Evolutionary conservation across 2,329 filamentous ascomycete species (phyloP), one percentile per base, ranked within the genome.

Genomic region (Aspergillus luchuensis): DNA sequence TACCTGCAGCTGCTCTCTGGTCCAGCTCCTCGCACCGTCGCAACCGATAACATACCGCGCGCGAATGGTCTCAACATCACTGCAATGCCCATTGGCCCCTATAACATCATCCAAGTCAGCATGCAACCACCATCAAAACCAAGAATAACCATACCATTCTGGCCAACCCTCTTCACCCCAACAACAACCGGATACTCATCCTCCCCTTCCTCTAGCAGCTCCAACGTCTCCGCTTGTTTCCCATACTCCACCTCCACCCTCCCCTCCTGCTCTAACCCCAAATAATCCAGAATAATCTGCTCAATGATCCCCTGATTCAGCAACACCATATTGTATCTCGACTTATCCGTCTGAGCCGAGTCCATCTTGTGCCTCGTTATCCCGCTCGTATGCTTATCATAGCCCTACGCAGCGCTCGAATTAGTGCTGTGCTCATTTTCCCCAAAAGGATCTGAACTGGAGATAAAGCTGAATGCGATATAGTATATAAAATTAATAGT

Each of bases 11-110:
- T 85, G 80, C 57, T 81, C 79, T 41, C 88, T 77, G 0, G 85
- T 86, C 86, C 87, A 90, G 58, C 83, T 87, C 67, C 88, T 87
- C 0, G 89, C 88, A 0, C 89, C 89, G 63, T 91, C 89, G 48
- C 85, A 87, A 0, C 88, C 89, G 4, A 91, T 80, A 30, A 91
- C 79, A 63, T 89, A 91, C 69, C 87, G 87, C 5, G 84, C 81
- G 41, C 77, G 81, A 2, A 88, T 75, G 0, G 52, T 72, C 69
- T 67, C 64, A 62, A 67, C 49, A 2, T 56, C n/a, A 17, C 58
- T 19, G 6, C 48, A 15, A 10, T 7, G 15, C 8, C 54, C 53
- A 7, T 28, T 15, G 2, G 10, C 11, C 10, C 21, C 43, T 15
- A 53, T 5, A 15, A 8, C 13, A 41, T 6, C 17, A 45, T 45